Evolutionary conservation across 345 rosid species (phyloP).

Genomic region (Bretschneidera sinensis): DNA sequence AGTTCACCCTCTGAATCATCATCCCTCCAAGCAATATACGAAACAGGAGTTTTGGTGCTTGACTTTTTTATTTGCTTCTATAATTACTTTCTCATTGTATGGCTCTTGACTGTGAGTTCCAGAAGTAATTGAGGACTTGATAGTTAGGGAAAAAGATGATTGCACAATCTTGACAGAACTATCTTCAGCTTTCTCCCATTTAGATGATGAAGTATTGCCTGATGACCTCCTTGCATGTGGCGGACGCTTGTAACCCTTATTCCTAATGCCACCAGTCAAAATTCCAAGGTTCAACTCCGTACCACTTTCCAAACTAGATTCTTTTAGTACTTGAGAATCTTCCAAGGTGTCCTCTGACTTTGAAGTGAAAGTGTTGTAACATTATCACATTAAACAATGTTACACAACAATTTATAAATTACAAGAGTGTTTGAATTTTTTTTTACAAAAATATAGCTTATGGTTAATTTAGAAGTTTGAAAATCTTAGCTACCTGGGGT

Average conservation of each 20-base stretch:
- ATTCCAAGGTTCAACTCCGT: slow-evolving; percentile 36
- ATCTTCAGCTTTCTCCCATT: slow-evolving; percentile 32
- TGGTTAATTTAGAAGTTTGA: no score
- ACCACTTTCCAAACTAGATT: slow-evolving; percentile 33
- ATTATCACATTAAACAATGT: no score
- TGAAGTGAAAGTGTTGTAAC: slow-evolving; percentile 24
- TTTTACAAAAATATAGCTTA: no score
- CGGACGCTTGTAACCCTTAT: slow-evolving; percentile 44
- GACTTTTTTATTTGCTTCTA: slow-evolving; percentile 21
- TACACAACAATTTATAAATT: no score
- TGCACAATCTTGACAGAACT: slow-evolving; percentile 23
- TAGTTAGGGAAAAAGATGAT: slow-evolving; percentile 18
- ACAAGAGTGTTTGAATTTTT: no score
- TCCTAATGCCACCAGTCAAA: slow-evolving; percentile 49
- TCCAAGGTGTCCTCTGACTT: slow-evolving; percentile 25
- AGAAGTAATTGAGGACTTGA: slow-evolving; percentile 20
- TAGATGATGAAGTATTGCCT: slow-evolving; percentile 22
- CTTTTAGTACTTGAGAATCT: slow-evolving; percentile 27
- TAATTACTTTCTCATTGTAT: slow-evolving; percentile 20
- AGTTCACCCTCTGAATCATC: slow-evolving; percentile 34
- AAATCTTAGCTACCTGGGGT: no score
- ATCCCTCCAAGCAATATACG: slow-evolving; percentile 27
- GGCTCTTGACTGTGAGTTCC: slow-evolving; percentile 30
- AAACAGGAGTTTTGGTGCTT: slow-evolving; percentile 22
- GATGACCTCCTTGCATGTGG: slow-evolving; percentile 34